phyloP scores from a whole-genome alignment of 2,329 filamentous ascomycete species.

The Cordyceps cateniannulata region DNA sequence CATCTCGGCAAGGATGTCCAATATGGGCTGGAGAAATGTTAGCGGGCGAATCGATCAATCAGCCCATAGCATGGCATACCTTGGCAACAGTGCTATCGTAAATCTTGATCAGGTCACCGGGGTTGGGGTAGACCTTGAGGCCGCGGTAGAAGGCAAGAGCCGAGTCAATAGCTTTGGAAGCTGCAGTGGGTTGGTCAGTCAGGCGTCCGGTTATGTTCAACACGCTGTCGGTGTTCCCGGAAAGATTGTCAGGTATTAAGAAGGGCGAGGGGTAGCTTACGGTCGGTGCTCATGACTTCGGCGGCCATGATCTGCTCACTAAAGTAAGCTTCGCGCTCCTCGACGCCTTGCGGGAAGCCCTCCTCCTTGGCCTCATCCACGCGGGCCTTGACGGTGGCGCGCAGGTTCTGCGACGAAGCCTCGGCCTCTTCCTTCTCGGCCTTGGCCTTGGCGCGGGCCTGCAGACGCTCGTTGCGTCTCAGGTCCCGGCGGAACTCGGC shows the following conservation, averaged over 20 bases:
- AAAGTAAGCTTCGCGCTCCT: slow-evolving; percentile 94
- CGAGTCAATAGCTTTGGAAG: slow-evolving; percentile 67
- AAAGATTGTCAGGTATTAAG: slow-evolving; percentile 13
- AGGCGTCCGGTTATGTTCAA: not conserved
- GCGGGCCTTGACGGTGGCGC: slow-evolving; percentile 64
- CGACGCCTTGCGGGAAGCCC: slow-evolving; percentile 82
- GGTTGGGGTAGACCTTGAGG: slow-evolving; percentile 95
- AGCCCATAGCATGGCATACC: slow-evolving; percentile 40
- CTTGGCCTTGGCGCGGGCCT: slow-evolving; percentile 61
- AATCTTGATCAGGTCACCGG: slow-evolving; percentile 86
- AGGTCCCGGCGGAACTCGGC: slow-evolving; percentile 60
- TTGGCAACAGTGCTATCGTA: slow-evolving; percentile 99
- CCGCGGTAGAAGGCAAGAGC: slow-evolving; percentile 97
- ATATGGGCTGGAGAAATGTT: slow-evolving; percentile 58
- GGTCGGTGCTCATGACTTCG: slow-evolving; percentile 75
- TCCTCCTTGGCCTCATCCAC: slow-evolving; percentile 82
- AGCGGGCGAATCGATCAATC: slow-evolving; percentile 12
- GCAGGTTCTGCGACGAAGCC: slow-evolving; percentile 58
- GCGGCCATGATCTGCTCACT: slow-evolving; percentile 90
- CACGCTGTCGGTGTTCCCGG: too few relatives aligned
- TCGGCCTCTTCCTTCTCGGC: slow-evolving; percentile 67
- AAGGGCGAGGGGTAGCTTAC: slow-evolving; percentile 45
- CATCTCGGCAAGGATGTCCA: slow-evolving; percentile 97
- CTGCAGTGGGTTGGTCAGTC: slow-evolving; percentile 30
- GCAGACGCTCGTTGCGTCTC: slow-evolving; percentile 69